Base-by-base conservation (phyloP, 2,329 filamentous ascomycete genomes). In the Clonostachys byssicola region DNA sequence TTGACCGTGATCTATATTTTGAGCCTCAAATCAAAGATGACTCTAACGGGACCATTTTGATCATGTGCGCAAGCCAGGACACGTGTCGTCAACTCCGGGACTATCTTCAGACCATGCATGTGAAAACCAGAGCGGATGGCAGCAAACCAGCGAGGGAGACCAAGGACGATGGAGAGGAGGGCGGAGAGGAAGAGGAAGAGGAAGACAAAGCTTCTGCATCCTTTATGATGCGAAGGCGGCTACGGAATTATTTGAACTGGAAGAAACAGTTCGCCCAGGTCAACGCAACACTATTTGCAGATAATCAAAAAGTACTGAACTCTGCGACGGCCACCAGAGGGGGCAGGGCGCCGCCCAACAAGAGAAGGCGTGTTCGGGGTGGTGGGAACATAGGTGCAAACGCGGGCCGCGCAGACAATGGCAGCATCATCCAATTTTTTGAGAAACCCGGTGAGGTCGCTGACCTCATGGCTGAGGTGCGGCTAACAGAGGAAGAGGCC, bases 61-160 rank as follows among this genome's bases (percentile, higher is more conserved):
- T 99, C 62, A 97, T 99, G 94, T 97, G 92, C 61, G 86, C 86
- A 23, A 92, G 95, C 58, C 83, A 88, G 48, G 83, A 85, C 47
- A 95, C 90, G 9, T 95, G 89, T 60, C 81, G 87, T 13, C 94
- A 99, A 58, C 73, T 99, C 40, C 83, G 90, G 53, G 92, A 97
- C 62, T 97, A 92, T 61, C 71, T 99, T 17, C 88, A 95, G 62
- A 91, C 83, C 7, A 96, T 96, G 90, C 83, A 95, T 60, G 78
- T 92, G 30, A 82, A 80, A 46, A 76, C 83, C 46, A 77, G 64
- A 57, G 61, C 59, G 41, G 72, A 78, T 45, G 3, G 10, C 42
- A 23, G 30, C 8, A n/a, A 18, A n/a, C 36, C 14, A 4, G 3
- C 36, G 14, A 14, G 17, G 7, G 36, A 39, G 9, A 18, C 14